A percentile compares a stretch with the other conserved stretches of the same genome.
Conservation (phyloP, 2,329 filamentous ascomycete genomes). For the Monosporascus sp. region DNA sequence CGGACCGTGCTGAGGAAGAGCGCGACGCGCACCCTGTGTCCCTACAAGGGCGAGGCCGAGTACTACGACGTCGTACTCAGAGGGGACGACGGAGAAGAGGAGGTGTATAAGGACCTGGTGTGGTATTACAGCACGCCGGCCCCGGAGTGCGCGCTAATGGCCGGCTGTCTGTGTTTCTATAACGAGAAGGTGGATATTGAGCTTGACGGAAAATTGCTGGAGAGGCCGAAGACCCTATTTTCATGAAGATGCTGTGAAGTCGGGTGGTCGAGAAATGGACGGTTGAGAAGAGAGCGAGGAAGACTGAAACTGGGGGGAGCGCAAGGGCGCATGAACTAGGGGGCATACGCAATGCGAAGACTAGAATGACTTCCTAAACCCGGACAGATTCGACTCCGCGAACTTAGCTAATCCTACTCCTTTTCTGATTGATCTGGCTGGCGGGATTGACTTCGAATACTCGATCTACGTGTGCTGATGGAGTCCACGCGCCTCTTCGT, state of each 20-base stretch:
- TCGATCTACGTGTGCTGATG: too few species aligned
- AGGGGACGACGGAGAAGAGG: conserved; percentile 1
- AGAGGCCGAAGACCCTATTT: conserved; percentile 23
- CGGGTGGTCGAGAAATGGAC: neutral
- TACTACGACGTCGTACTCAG: conserved; percentile 51
- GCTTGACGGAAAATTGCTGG: conserved; percentile 41
- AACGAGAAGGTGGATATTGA: conserved; percentile 63
- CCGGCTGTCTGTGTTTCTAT: conserved; percentile 57
- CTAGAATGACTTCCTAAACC: too few species aligned
- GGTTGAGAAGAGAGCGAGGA: too few species aligned
- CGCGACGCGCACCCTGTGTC: conserved; percentile 50
- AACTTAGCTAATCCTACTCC: too few species aligned
- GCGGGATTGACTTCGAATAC: too few species aligned
- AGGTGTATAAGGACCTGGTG: conserved; percentile 39
- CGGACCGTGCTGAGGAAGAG: conserved; percentile 41
- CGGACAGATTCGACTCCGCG: too few species aligned
- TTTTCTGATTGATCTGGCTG: too few species aligned
- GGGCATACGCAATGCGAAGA: too few species aligned
- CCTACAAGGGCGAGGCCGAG: conserved; percentile 61
- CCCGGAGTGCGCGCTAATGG: conserved; percentile 48
- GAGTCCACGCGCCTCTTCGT: too few species aligned
- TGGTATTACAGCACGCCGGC: conserved; percentile 60
- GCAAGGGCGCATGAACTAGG: too few species aligned
- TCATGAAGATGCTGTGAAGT: conserved; percentile 4
- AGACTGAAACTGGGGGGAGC: too few species aligned